A percentile compares a stretch with the other conserved stretches of the same genome.
Conservation (phyloP, 169 alveolate species). For the Cryptosporidium viatorum region DNA sequence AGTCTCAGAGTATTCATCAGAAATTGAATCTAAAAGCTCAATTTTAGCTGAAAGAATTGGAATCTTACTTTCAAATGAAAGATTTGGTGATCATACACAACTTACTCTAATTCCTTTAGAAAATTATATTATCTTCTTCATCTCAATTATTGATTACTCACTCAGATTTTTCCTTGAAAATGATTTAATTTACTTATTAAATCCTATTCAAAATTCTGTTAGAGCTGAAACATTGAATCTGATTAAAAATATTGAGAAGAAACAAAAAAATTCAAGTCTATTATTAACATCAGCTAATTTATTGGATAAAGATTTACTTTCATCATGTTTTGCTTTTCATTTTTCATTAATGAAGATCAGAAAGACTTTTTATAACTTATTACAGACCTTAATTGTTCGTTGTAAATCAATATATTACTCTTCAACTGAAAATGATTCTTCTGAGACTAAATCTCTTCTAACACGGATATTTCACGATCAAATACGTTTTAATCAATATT, state of each 20-base stretch:
- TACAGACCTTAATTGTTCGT: not conserved
- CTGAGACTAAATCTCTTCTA: not conserved
- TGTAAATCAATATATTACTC: slow-evolving; percentile 10
- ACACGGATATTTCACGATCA: not conserved
- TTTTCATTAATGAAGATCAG: slow-evolving; percentile 20
- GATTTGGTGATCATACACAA: slow-evolving; percentile 4
- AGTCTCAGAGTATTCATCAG: slow-evolving; percentile 17
- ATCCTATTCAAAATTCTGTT: slow-evolving; percentile 48
- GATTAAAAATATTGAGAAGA: slow-evolving; percentile 17
- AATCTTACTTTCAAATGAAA: slow-evolving; percentile 8
- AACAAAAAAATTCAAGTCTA: not conserved
- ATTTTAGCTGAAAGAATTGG: slow-evolving; percentile 11
- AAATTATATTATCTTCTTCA: slow-evolving; percentile 14
- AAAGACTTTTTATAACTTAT: not conserved
- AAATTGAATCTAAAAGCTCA: slow-evolving; percentile 20
- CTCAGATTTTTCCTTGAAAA: slow-evolving; percentile 37
- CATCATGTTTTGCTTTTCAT: slow-evolving; percentile 52
- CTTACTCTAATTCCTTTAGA: slow-evolving; percentile 26
- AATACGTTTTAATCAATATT: slow-evolving; percentile 19
- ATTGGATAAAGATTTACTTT: slow-evolving; percentile 38
- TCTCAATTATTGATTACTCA: slow-evolving; percentile 29
- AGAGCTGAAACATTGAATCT: slow-evolving; percentile 42
- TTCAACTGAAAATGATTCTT: not conserved
- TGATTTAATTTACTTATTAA: slow-evolving; percentile 24
- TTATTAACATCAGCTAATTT: not conserved